Conservation (phyloP, 2,329 filamentous ascomycete species). For the Cladosporium cucumerinum region DNA sequence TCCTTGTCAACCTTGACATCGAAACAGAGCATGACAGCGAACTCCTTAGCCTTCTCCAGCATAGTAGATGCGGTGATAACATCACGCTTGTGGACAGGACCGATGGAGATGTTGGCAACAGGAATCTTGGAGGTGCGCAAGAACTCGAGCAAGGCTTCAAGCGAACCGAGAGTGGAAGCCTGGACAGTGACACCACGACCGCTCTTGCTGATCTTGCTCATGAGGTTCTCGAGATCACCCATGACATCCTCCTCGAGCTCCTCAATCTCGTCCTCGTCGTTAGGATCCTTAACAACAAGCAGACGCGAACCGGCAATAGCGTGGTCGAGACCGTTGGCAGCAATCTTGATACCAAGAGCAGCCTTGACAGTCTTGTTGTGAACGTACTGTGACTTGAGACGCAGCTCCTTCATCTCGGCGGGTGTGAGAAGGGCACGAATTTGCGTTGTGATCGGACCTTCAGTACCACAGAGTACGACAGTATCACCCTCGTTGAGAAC, state of each 20-base stretch:
- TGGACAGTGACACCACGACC: conserved; percentile 95
- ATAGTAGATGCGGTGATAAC: conserved; percentile 92
- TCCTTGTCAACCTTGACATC: conserved; percentile 99
- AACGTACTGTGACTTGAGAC: conserved; percentile 92
- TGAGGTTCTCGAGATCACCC: conserved; percentile 84
- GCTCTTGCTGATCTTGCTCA: conserved; percentile 86
- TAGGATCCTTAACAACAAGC: conserved; percentile 88
- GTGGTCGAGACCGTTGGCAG: conserved; percentile 88
- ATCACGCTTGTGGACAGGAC: conserved; percentile 96
- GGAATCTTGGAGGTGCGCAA: conserved; percentile 94
- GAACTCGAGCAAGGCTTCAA: conserved; percentile 96
- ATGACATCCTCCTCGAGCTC: conserved; percentile 96
- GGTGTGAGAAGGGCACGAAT: conserved; percentile 92
- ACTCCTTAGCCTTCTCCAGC: conserved; percentile 92
- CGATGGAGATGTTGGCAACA: conserved; percentile 94
- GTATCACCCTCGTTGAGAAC: conserved; percentile 90
- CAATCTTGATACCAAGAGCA: conserved; percentile 97
- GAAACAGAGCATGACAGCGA: conserved; percentile 99
- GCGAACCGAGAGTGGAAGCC: conserved; percentile 92
- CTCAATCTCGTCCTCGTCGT: conserved; percentile 72
- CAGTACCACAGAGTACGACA: conserved; percentile 93
- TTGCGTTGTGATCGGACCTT: conserved; percentile 91
- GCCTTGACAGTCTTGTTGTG: conserved; percentile 99
- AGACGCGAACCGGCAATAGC: conserved; percentile 95
- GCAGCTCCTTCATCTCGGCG: conserved; percentile 86